Percentiles rank a stretch among this genome's conserved stretches.
phyloP scores from a whole-genome alignment of 345 rosid species.

The Mangifera indica region DNA sequence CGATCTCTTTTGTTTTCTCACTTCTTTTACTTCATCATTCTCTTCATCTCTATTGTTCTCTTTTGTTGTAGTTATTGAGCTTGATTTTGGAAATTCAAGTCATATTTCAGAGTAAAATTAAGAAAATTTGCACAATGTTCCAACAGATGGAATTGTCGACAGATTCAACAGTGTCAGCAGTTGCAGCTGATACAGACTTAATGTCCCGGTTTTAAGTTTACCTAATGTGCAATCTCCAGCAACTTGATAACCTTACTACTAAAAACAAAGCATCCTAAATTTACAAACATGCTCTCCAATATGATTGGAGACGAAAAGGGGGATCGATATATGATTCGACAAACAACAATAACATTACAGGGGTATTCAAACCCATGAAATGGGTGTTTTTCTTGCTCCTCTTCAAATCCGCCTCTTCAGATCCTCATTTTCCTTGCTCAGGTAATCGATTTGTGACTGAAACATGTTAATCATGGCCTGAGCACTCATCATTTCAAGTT shows the following conservation, averaged over 20 bases:
- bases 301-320: neutral
- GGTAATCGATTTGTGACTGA: conserved; percentile 57
- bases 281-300: conserved; percentile 3
- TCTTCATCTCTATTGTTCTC: too few species aligned
- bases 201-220: neutral
- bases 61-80: too few species aligned
- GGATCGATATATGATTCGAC: neutral
- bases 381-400: conserved; percentile 27
- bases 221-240: neutral
- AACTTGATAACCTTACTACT: conserved; percentile 11
- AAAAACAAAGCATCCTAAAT: conserved; percentile 2
- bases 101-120: too few species aligned
- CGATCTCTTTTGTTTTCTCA: too few species aligned
- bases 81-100: too few species aligned
- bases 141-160: neutral
- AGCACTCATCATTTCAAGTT: conserved; percentile 79
- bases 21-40: too few species aligned
- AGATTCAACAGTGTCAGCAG: neutral
- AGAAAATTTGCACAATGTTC: neutral
- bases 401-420: conserved; percentile 64
- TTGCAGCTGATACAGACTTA: neutral
- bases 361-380: neutral
- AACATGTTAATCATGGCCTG: conserved; percentile 78
- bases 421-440: conserved; percentile 72
- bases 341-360: conserved; percentile 14